Evolutionary conservation across 1,139 yeast species (phyloP).

Genomic region (Geotrichum restrictum): DNA sequence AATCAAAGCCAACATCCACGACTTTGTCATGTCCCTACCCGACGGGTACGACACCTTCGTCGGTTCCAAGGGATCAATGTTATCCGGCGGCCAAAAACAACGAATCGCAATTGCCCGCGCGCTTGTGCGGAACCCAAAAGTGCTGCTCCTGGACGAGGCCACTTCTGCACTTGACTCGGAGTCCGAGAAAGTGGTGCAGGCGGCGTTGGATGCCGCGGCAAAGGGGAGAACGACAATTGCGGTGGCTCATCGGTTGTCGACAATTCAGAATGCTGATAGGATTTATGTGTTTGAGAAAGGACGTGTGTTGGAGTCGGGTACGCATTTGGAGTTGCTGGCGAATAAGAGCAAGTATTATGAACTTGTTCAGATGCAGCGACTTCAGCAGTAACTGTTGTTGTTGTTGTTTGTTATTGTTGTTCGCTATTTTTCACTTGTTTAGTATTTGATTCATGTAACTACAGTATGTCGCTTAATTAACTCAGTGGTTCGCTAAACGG

Average conservation of each 20-base stretch:
- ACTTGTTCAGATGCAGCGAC: conserved; percentile 41
- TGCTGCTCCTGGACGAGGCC: conserved; percentile 70
- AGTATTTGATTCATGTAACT: too few relatives aligned
- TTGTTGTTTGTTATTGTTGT: neutral
- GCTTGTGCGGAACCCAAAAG: conserved; percentile 61
- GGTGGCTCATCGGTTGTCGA: conserved; percentile 85
- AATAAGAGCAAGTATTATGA: conserved; percentile 41
- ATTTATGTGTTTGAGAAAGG: conserved; percentile 76
- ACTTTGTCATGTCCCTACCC: conserved; percentile 72
- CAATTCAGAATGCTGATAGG: conserved; percentile 89
- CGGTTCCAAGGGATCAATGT: conserved; percentile 75
- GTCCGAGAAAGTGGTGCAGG: conserved; percentile 75
- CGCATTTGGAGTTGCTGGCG: conserved; percentile 40
- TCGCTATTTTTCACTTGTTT: conserved; percentile 1
- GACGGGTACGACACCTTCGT: conserved; percentile 76
- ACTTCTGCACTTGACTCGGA: conserved; percentile 77
- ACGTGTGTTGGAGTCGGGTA: conserved; percentile 67
- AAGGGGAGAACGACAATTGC: conserved; percentile 81
- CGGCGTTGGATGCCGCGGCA: conserved; percentile 54
- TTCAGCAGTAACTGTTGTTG: conserved; percentile 26
- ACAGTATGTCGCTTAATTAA: too few relatives aligned
- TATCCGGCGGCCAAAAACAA: conserved; percentile 83
- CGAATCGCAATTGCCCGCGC: conserved; percentile 77
- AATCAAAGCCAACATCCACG: conserved; percentile 73
- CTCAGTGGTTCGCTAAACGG: too few relatives aligned